These are phyloP conservation scores for Pichia exigua DNA, from an alignment of 805 yeast genomes.

Conservation along the genomic window DNA sequence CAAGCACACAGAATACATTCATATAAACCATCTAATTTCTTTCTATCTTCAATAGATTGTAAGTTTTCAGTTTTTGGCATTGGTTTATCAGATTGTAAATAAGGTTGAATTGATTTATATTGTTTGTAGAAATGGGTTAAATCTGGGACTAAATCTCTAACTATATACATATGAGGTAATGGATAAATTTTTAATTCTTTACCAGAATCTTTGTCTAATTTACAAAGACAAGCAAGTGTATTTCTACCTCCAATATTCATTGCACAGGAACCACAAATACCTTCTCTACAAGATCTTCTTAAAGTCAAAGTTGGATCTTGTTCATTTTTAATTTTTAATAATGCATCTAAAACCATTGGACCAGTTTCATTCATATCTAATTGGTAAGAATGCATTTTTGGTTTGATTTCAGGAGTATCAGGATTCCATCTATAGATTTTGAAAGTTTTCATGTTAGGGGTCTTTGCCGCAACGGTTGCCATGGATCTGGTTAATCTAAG, in stretches of 20 bases:
- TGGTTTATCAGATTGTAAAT: slow-evolving; percentile 79
- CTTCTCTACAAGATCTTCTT: slow-evolving; percentile 98
- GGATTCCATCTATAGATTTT: slow-evolving; percentile 98
- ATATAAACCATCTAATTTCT: slow-evolving; percentile 92
- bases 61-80: slow-evolving; percentile 88
- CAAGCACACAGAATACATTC: slow-evolving; percentile 98
- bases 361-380: slow-evolving; percentile 89
- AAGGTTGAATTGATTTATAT: slow-evolving; percentile 96
- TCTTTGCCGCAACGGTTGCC: slow-evolving; percentile 51
- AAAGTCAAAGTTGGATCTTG: slow-evolving; percentile 93
- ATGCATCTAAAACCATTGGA: slow-evolving; percentile 96
- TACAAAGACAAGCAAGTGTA: slow-evolving; percentile 94
- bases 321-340: slow-evolving; percentile 91
- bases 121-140: slow-evolving; percentile 96
- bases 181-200: slow-evolving; percentile 88
- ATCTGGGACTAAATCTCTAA: slow-evolving; percentile 95
- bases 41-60: slow-evolving; percentile 88
- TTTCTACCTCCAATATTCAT: slow-evolving; percentile 98
- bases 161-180: slow-evolving; percentile 96
- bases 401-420: slow-evolving; percentile 89
- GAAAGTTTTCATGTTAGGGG: slow-evolving; percentile 68
- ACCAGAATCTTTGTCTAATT: slow-evolving; percentile 71
- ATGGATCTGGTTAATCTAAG: slow-evolving; percentile 21
- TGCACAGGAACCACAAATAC: slow-evolving; percentile 99
- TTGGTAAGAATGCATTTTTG: slow-evolving; percentile 73